Base-by-base conservation (phyloP, 2,329 filamentous ascomycete species). In the Periconia sp. region DNA sequence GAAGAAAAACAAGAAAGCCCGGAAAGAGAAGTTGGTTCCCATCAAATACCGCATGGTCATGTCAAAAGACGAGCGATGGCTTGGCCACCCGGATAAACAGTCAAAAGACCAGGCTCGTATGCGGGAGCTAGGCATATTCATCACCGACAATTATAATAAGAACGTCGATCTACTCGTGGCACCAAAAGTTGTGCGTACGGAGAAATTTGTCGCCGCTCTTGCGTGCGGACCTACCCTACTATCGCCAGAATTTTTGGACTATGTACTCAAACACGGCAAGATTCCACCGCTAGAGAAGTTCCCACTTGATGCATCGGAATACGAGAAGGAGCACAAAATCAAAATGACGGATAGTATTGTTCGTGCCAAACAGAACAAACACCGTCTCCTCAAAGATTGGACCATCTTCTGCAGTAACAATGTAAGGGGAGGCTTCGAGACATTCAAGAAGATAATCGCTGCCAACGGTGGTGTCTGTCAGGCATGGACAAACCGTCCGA, bases 201-300 rank as follows among this genome's bases (percentile, higher is more conserved):
- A 91, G 70, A 99, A 99, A 69, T 99, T 99, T 69, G 86, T 97
- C 47, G 89, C 88, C 56, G 91, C 92, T 13, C 78, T 99, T 27
- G 92, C 94, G 17, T 86, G 85, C 54, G 92, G 90, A 0, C 91
- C 92, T 0, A 82, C 84, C 1, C 84, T 97, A 42, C 82, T 97
- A 50, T 86, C 86, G 44, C 89, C 88, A 0, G 81, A 84, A 9
- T 99, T 91, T 72, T 84, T 99, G 53, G 89, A 93, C 52, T 80
- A 84, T 20, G 91, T 89, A 45, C 79, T 97, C 11, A 85, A 89
- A 44, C 79, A 85, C 31, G 85, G 88, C 57, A 80, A 85, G 64
- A 70, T 90, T 9, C 84, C 88, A 0, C 76, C 86, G 19, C 79
- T 87, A 0, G 77, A 86, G 1, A 81, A 89, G 10, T 92, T 88